Base-by-base conservation (phyloP, 2,329 filamentous ascomycete species). In the Myotisia sp. region DNA sequence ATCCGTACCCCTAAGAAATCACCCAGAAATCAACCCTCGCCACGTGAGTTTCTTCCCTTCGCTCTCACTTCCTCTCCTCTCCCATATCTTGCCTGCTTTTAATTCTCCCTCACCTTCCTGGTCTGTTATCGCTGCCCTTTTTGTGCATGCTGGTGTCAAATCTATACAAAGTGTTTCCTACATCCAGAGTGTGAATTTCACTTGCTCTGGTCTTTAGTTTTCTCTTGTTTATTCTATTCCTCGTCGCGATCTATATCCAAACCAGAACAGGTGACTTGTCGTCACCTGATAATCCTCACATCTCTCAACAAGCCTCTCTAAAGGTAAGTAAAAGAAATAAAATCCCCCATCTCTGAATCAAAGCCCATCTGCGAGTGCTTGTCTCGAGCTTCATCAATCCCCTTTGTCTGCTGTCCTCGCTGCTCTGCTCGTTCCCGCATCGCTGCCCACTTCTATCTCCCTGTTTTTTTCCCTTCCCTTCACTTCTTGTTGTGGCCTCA, bases 261-360 rank as follows among this genome's bases (percentile, higher is more conserved):
- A 26, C 29, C 37, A 32, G 33, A 40, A 9, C 40, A 42, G 32
- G 33, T 43, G 41, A 39, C 40, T 37, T 44, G 35, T 44, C 37
- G 41, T 38, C 37, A 39, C 43, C 39, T 43, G 41, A 43, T 43
- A 41, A 26, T 39, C n/a, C n/a, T n/a, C n/a, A n/a, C n/a, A n/a
- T n/a, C n/a, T n/a, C n/a, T n/a, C n/a, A n/a, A n/a, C n/a, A n/a
- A n/a, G n/a, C n/a, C n/a, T n/a, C n/a, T n/a, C n/a, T n/a, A n/a
- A n/a, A n/a, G n/a, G n/a, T n/a, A n/a, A n/a, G n/a, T n/a, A n/a
- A n/a, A n/a, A n/a, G n/a, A n/a, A n/a, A n/a, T n/a, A n/a, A n/a
- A n/a, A n/a, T n/a, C n/a, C n/a, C n/a, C 36, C 37, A 40, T 40
- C 40, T 40, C 38, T 33, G 37, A 33, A 37, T 22, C 37, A 29